These are phyloP conservation scores for Gaeumannomyces tritici DNA, from an alignment of 2,329 filamentous ascomycete genomes.

Conservation along the genomic window DNA sequence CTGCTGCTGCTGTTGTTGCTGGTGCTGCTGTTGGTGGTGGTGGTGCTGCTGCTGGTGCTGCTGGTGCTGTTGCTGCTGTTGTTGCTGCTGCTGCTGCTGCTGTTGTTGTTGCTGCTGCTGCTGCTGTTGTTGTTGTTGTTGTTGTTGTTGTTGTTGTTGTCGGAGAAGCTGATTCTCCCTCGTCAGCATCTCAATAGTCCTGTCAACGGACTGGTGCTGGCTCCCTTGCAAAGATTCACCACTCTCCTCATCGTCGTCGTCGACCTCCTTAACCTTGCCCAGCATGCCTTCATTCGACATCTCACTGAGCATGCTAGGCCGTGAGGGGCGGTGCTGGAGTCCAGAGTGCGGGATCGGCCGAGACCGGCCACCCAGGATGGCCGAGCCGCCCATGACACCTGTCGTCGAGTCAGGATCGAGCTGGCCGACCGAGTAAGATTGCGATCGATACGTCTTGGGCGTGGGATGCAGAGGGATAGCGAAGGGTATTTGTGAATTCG, in stretches of 20 bases:
- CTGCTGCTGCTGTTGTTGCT: constrained; percentile 15
- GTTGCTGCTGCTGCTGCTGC: constrained; percentile 22
- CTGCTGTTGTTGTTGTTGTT: too few relatives aligned
- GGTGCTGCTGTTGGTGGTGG: constrained; percentile 30
- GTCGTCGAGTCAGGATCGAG: constrained; percentile 56
- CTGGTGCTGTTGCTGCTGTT: constrained; percentile 21
- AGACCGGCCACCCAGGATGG: constrained; percentile 40
- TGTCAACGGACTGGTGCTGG: constrained; percentile 44
- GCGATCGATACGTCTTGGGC: constrained; percentile 86
- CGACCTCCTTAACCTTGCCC: constrained; percentile 61
- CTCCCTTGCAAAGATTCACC: constrained; percentile 46
- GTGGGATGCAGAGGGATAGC: constrained; percentile 82
- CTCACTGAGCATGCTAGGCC: constrained; percentile 66
- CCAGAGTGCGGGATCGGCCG: constrained; percentile 50
- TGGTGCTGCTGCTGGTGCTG: constrained; percentile 23
- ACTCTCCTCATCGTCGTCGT: constrained; percentile 53
- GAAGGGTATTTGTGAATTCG: constrained; percentile 67
- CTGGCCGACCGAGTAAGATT: constrained; percentile 94
- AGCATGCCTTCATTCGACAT: constrained; percentile 57
- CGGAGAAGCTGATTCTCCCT: constrained; percentile 55
- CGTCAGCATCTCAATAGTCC: constrained; percentile 51
- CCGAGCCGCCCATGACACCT: constrained; percentile 32
- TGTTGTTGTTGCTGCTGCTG: constrained; percentile 23
- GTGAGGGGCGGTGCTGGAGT: constrained; percentile 72
- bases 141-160: constrained; percentile 18